A percentile compares a stretch with the other conserved stretches of the same genome.
phyloP scores from a whole-genome alignment of 2,329 filamentous ascomycete genomes.

The Proliferodiscus dingleyae region DNA sequence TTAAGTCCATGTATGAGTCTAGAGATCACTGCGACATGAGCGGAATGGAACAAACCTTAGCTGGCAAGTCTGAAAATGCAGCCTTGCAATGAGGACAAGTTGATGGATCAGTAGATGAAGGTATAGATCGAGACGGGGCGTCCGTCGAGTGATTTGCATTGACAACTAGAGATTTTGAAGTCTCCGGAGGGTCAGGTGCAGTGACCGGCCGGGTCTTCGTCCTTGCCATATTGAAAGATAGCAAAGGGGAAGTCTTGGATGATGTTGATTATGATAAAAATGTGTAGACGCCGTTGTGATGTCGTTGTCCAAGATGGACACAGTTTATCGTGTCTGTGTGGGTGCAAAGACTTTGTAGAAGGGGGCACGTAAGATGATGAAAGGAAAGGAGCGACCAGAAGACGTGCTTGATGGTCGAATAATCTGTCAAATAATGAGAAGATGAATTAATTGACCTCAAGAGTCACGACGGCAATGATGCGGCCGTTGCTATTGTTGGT shows the following conservation, averaged over 20 bases:
- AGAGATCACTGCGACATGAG: neutral
- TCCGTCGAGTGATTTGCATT: slow-evolving; percentile 7
- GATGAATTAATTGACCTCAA: neutral
- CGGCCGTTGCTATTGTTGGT: too few relatives aligned
- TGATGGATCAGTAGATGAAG: slow-evolving; percentile 6
- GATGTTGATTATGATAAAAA: neutral
- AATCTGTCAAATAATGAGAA: neutral
- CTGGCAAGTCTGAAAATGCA: slow-evolving; percentile 8
- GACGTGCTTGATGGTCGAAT: neutral
- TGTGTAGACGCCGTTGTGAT: neutral
- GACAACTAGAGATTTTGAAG: slow-evolving; percentile 1
- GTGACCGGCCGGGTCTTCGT: slow-evolving; percentile 6
- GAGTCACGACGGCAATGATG: neutral
- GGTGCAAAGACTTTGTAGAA: slow-evolving; percentile 11
- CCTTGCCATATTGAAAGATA: slow-evolving; percentile 11
- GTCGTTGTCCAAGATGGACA: slow-evolving; percentile 1
- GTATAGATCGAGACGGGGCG: slow-evolving; percentile 2
- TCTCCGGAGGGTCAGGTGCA: slow-evolving; percentile 3
- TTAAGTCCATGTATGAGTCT: slow-evolving; percentile 16
- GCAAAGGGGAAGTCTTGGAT: slow-evolving; percentile 1
- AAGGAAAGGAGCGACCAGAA: neutral
- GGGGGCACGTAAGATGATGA: neutral
- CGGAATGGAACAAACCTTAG: slow-evolving; percentile 5
- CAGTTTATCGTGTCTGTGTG: slow-evolving; percentile 8
- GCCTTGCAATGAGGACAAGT: slow-evolving; percentile 10